Conservation (phyloP, 352 stramenopile genomes). For the Phytophthora multivora region DNA sequence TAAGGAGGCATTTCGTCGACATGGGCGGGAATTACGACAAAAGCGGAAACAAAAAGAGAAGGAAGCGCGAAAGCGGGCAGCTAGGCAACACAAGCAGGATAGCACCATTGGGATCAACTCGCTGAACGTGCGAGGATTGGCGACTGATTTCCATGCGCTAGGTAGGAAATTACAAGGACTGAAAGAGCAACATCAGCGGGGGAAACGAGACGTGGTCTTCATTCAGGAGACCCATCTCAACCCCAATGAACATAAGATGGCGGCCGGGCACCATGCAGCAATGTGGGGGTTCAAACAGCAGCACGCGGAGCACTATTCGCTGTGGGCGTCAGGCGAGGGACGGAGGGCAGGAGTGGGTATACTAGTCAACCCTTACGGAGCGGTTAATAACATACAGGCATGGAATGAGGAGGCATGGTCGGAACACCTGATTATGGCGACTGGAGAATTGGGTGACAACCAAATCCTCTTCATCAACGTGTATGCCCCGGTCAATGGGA, state of each 20-base stretch:
- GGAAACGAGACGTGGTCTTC: background rate
- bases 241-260: background rate
- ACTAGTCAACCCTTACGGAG: conserved; percentile 11
- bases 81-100: background rate
- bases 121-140: background rate
- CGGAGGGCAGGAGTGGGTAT: conserved; percentile 5
- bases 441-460: background rate
- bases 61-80: background rate
- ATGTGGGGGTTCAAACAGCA: conserved; percentile 13
- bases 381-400: background rate
- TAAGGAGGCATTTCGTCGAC: background rate
- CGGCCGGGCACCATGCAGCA: background rate
- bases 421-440: background rate
- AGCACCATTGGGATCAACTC: background rate
- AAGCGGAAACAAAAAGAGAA: background rate
- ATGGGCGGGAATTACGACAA: background rate
- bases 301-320: background rate
- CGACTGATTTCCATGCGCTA: background rate
- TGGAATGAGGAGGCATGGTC: background rate
- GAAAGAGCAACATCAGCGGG: conserved; percentile 5
- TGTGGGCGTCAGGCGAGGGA: background rate
- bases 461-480: background rate
- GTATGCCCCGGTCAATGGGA: background rate
- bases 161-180: conserved; percentile 3
- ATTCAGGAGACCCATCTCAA: conserved; percentile 15